Evolutionary conservation across 441 rosid species (phyloP).

Genomic region (California macrophylla): DNA sequence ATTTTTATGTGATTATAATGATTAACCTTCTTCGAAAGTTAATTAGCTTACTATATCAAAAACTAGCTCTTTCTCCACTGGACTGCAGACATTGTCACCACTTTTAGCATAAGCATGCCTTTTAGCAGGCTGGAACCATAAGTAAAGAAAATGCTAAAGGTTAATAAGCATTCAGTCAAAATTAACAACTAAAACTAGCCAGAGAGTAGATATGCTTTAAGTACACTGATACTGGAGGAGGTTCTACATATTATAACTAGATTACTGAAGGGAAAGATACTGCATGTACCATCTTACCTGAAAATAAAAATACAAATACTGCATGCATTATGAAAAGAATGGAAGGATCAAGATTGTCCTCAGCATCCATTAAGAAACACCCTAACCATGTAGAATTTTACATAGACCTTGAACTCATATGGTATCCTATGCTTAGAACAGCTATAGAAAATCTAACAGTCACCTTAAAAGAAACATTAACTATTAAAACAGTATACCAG

Average conservation of each 20-base stretch:
- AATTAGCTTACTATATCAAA: constrained; percentile 69
- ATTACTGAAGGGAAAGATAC: neutral
- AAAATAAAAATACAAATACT: neutral
- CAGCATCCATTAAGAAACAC: neutral
- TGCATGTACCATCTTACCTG: neutral
- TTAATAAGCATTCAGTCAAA: neutral
- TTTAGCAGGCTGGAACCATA: constrained; percentile 55
- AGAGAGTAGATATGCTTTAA: neutral
- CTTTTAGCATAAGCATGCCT: constrained; percentile 67
- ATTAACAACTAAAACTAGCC: neutral
- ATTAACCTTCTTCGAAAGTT: neutral
- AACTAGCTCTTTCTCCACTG: constrained; percentile 78
- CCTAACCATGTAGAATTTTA: neutral
- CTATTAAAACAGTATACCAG: neutral
- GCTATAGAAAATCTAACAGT: neutral
- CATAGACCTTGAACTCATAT: neutral
- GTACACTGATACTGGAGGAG: neutral
- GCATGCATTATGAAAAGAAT: neutral
- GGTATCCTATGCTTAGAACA: neutral
- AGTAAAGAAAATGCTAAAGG: neutral
- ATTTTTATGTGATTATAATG: neutral
- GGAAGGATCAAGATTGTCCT: neutral
- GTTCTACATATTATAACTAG: neutral
- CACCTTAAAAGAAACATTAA: neutral
- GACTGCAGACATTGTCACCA: constrained; percentile 66